Evolutionary conservation across 2,329 filamentous ascomycete genomes (phyloP), one percentile per base, ranked within the genome.

Genomic region (Microsporum audouinii): DNA sequence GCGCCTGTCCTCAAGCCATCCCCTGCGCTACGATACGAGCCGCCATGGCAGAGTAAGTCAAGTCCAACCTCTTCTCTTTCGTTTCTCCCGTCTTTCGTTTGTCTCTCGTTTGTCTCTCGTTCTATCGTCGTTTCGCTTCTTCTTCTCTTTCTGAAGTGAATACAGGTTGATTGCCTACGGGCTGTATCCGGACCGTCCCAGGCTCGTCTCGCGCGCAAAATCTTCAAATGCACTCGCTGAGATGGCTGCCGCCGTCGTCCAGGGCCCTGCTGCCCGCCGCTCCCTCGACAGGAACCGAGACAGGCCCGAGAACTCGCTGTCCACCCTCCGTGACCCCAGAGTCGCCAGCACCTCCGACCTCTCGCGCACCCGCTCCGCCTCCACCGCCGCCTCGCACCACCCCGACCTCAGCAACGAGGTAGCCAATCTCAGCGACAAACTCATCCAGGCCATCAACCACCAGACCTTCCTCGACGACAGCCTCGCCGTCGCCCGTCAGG

Each of bases 371-470:
- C 65, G 67, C 14, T 53, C 49, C 1, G 72, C 73, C 31, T 68
- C 68, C 7, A 73, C 73, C 36, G 67, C 63, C 7, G 67, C 63
- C 7, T 69, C 72, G 5, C 76, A 75, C 64, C 81, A 85, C 66
- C 82, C 82, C 23, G 84, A 87, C 67, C 71, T 87, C 49, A 86
- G 82, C 71, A 80, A 80, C 66, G 94, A 97, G 75, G 89, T 99
- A 33, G 89, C 92, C 5, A 85, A 89, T 5, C 79, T 99, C 36
- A 97, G 91, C 75, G 92, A 91, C 57, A 99, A 99, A 74, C 84
- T 99, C 65, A 92, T 99, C 68, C 92, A 94, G 70, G 92, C 94
- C 51, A 96, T 99, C 75, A 99, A 99, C 72, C 88, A 95, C 73
- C 91, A 96, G 74, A 96, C 91, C 5, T 86, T 83, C 27, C 82